Evolutionary conservation across 202 grass and related monocot species (phyloP).

Genomic region (Zoysia matrella): DNA sequence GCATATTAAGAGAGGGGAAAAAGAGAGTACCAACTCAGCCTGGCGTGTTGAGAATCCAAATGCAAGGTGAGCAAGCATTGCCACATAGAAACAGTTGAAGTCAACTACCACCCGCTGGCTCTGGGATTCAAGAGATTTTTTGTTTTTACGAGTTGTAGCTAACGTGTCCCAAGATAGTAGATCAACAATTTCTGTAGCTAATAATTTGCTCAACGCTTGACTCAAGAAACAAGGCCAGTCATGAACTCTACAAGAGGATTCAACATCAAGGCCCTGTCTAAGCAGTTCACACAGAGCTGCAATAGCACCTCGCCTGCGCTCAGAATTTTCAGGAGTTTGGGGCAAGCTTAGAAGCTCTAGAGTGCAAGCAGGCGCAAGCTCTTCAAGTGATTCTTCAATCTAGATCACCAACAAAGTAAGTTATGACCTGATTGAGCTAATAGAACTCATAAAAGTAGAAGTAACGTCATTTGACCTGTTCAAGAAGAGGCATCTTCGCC

Average conservation of each 20-base stretch:
- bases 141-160: constrained; percentile 81
- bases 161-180: constrained; percentile 93
- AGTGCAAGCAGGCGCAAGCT: constrained; percentile 97
- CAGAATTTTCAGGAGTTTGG: constrained; percentile 69
- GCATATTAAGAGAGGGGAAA: constrained; percentile 26
- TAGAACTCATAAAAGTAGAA: constrained; percentile 32
- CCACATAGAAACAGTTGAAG: constrained; percentile 81
- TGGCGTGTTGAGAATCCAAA: constrained; percentile 84
- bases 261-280: constrained; percentile 90
- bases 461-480: constrained; percentile 62
- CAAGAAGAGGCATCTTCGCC: constrained; percentile 85
- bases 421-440: constrained; percentile 31
- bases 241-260: constrained; percentile 84
- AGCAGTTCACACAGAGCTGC: constrained; percentile 88
- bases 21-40: constrained; percentile 74
- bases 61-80: constrained; percentile 80
- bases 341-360: constrained; percentile 76
- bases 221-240: constrained; percentile 92
- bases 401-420: constrained; percentile 47
- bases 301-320: constrained; percentile 87
- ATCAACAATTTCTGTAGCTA: constrained; percentile 86
- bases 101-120: constrained; percentile 83
- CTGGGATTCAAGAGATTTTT: constrained; percentile 85
- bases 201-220: constrained; percentile 76
- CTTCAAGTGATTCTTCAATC: constrained; percentile 99